Conservation (phyloP, 352 stramenopile species). For the Phytophthora tubulina region DNA sequence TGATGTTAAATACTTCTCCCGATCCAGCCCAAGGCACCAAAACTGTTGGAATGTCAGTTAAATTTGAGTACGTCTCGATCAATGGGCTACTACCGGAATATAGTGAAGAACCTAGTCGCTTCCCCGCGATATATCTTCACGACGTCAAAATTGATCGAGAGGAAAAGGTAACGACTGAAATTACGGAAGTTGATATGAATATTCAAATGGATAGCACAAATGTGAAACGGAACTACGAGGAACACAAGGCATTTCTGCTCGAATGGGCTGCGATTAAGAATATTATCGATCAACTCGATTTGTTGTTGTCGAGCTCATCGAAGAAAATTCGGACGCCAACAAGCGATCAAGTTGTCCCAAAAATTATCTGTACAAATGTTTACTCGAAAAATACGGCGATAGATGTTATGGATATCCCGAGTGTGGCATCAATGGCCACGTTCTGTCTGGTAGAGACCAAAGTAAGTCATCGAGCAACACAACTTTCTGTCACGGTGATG, state of each 20-base stretch:
- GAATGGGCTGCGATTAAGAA: conserved; percentile 40
- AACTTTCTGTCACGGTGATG: conserved; percentile 31
- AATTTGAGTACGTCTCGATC: conserved; percentile 38
- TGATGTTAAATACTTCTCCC: conserved; percentile 15
- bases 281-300: conserved; percentile 47
- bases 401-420: conserved; percentile 40
- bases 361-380: conserved; percentile 40
- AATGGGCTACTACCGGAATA: conserved; percentile 29
- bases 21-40: conserved; percentile 20
- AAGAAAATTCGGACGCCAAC: conserved; percentile 23
- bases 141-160: conserved; percentile 39
- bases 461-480: conserved; percentile 37
- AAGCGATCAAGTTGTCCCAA: conserved; percentile 18
- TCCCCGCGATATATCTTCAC: conserved; percentile 36
- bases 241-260: conserved; percentile 43
- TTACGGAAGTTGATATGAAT: conserved; percentile 40
- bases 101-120: conserved; percentile 3
- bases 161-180: conserved; percentile 34
- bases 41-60: conserved; percentile 18
- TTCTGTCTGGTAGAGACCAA: conserved; percentile 41
- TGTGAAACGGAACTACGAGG: conserved; percentile 48
- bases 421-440: conserved; percentile 25
- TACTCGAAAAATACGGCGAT: conserved; percentile 40
- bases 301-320: conserved; percentile 44
- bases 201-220: conserved; percentile 39